Conservation (phyloP, 169 alveolate species). For the Sarcocystis neurona region DNA sequence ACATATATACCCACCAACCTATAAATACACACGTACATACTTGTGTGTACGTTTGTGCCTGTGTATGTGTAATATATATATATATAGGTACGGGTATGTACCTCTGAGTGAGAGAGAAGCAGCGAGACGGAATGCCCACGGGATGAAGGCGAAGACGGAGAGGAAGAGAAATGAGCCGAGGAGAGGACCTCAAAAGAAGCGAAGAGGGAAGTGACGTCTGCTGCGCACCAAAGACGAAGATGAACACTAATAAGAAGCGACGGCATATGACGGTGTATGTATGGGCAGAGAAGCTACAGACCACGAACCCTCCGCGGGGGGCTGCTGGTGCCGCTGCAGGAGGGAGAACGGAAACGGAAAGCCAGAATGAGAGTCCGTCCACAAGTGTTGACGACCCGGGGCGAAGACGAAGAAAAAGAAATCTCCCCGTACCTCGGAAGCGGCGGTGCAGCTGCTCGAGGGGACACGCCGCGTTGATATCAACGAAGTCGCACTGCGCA, state of each 20-base stretch:
- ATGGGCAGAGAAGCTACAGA: not conserved
- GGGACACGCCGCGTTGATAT: conserved; percentile 85
- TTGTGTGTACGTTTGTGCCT: too few relatives aligned
- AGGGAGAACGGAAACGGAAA: not conserved
- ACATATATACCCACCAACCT: too few relatives aligned
- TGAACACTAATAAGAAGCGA: not conserved
- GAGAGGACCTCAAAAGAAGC: too few relatives aligned
- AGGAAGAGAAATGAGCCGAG: too few relatives aligned
- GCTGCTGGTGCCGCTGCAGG: not conserved
- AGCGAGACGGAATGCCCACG: too few relatives aligned
- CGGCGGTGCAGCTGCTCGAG: conserved; percentile 76
- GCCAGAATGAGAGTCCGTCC: too few relatives aligned
- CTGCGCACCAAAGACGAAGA: not conserved
- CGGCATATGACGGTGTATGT: not conserved
- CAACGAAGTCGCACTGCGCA: conserved; percentile 77
- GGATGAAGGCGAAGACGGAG: too few relatives aligned
- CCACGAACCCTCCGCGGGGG: not conserved
- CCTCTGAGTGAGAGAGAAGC: too few relatives aligned
- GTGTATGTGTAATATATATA: too few relatives aligned
- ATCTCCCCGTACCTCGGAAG: conserved; percentile 39
- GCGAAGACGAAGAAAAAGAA: not conserved
- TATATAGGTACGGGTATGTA: too few relatives aligned
- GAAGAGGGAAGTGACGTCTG: not conserved
- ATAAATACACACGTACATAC: too few relatives aligned
- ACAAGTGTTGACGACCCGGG: too few relatives aligned